A percentile compares a stretch with the other conserved stretches of the same genome.
These are phyloP conservation scores for Floccularia luteovirens DNA, from an alignment of 768 basidiomycete species.

Conservation along the genomic window DNA sequence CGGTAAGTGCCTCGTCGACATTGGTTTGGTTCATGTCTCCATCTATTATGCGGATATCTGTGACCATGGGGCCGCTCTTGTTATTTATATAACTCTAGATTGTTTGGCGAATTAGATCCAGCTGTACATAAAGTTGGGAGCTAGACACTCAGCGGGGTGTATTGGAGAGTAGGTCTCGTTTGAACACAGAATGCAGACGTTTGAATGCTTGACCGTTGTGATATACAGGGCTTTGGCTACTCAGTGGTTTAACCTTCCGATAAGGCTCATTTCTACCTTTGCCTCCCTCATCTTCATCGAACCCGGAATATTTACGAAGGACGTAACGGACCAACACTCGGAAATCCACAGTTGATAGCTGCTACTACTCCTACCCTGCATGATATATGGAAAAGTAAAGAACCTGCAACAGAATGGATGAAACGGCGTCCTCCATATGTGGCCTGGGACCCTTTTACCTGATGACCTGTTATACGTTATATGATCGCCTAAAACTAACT, in stretches of 20 bases:
- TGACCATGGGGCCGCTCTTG: constrained; percentile 21
- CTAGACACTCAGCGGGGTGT: constrained; percentile 22
- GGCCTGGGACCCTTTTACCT: constrained; percentile 16
- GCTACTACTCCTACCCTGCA: constrained; percentile 15
- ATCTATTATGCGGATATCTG: constrained; percentile 14
- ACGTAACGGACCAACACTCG: constrained; percentile 12
- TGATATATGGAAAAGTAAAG: constrained; percentile 16
- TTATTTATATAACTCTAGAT: constrained; percentile 15
- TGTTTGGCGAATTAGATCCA: constrained; percentile 14
- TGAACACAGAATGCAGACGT: not conserved
- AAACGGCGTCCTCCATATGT: constrained; percentile 15
- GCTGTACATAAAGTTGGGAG: constrained; percentile 14
- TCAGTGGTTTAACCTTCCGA: constrained; percentile 18
- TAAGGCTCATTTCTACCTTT: constrained; percentile 15
- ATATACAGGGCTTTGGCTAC: constrained; percentile 13
- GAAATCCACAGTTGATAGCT: constrained; percentile 16
- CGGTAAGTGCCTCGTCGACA: constrained; percentile 7
- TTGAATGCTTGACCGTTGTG: not conserved
- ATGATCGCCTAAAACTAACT: not conserved
- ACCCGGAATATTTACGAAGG: constrained; percentile 13
- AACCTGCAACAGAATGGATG: constrained; percentile 17
- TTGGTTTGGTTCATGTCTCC: not conserved
- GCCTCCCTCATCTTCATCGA: constrained; percentile 18
- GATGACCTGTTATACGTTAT: constrained; percentile 7
- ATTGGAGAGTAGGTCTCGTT: constrained; percentile 16